Percentiles rank a stretch among this genome's conserved stretches.
Conservation (phyloP, 345 rosid genomes). For the Turnera subulata region DNA sequence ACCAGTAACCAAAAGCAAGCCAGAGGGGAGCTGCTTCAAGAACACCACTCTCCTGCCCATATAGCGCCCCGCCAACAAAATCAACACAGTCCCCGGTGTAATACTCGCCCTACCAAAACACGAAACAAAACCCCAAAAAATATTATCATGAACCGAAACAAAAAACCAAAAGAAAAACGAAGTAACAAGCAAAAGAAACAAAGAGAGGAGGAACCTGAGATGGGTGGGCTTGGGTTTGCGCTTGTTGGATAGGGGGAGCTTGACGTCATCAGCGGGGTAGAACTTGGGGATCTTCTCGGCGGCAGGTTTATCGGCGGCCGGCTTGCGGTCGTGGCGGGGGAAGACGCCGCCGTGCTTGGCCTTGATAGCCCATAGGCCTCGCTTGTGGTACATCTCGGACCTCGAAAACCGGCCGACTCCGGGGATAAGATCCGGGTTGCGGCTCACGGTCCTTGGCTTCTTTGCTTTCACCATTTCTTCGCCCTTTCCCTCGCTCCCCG, state of each 20-base stretch:
- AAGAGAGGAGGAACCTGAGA: constrained; percentile 17
- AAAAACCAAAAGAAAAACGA: neutral
- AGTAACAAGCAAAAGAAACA: neutral
- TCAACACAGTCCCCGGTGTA: constrained; percentile 30
- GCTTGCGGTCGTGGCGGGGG: constrained; percentile 67
- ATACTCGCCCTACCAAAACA: neutral
- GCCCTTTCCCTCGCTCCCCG: neutral
- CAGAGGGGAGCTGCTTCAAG: constrained; percentile 61
- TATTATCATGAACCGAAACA: neutral
- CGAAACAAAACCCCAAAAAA: neutral
- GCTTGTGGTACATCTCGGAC: constrained; percentile 66
- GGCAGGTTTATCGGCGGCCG: constrained; percentile 23
- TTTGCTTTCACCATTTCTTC: neutral
- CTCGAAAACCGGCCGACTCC: constrained; percentile 58
- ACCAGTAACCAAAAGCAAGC: constrained; percentile 76
- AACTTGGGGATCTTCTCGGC: constrained; percentile 52
- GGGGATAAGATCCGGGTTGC: constrained; percentile 55
- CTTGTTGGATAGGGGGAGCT: constrained; percentile 67
- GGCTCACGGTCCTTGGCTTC: constrained; percentile 26
- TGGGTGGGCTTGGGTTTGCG: constrained; percentile 64
- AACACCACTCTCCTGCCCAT: constrained; percentile 17
- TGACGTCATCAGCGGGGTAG: constrained; percentile 80
- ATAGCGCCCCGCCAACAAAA: constrained; percentile 3
- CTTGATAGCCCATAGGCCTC: constrained; percentile 71
- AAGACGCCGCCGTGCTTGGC: constrained; percentile 79